Evolutionary conservation across 768 basidiomycete genomes (phyloP).

Genomic region (Mycena sanguinolenta): DNA sequence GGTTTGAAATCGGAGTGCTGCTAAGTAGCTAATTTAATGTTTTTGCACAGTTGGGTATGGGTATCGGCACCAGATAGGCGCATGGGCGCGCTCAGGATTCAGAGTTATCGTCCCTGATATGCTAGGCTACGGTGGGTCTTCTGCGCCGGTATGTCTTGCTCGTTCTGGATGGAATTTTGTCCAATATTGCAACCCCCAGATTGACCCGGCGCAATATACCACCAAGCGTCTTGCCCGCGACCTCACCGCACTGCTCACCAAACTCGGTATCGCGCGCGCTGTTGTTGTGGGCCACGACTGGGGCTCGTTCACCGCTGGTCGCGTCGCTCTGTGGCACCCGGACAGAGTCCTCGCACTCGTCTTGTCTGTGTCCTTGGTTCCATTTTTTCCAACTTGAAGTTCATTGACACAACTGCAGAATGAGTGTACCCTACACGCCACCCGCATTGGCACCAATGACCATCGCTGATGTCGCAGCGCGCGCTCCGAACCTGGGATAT

Average conservation of each 20-base stretch:
- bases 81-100: slow-evolving; percentile 73
- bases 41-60: slow-evolving; percentile 56
- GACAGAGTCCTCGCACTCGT: slow-evolving; percentile 69
- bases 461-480: slow-evolving; percentile 63
- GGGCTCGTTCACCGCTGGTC: slow-evolving; percentile 74
- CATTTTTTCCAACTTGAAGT: background rate
- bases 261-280: slow-evolving; percentile 63
- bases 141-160: background rate
- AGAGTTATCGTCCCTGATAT: slow-evolving; percentile 74
- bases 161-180: background rate
- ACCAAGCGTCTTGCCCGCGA: slow-evolving; percentile 72
- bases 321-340: slow-evolving; percentile 83
- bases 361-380: slow-evolving; percentile 65
- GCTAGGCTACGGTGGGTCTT: slow-evolving; percentile 42
- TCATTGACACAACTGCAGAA: slow-evolving; percentile 49
- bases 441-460: slow-evolving; percentile 64
- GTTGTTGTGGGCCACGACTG: slow-evolving; percentile 88
- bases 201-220: slow-evolving; percentile 67
- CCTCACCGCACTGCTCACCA: slow-evolving; percentile 74
- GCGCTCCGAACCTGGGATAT: slow-evolving; percentile 73
- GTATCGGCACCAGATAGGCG: slow-evolving; percentile 80
- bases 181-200: slow-evolving; percentile 43
- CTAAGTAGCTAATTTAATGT: background rate
- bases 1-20: background rate
- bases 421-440: slow-evolving; percentile 78